Evolutionary conservation across 2,329 filamentous ascomycete species (phyloP).

Genomic region (Aspergillus calidoustus): DNA sequence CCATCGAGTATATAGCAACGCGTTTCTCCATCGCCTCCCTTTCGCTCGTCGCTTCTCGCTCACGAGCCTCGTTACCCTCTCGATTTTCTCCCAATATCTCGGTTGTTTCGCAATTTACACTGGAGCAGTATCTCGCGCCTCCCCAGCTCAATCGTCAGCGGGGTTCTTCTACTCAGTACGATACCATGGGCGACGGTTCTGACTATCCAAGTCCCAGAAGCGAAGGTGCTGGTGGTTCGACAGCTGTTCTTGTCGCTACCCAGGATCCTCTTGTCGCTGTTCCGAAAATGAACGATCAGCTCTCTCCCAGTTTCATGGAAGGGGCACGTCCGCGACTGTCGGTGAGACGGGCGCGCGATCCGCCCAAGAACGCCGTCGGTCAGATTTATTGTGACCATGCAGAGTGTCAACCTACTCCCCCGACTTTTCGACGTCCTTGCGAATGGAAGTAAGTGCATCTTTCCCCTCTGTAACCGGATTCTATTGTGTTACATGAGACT

Average conservation of each 20-base stretch:
- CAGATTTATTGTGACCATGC: slow-evolving; percentile 75
- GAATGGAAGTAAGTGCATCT: slow-evolving; percentile 81
- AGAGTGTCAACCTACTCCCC: slow-evolving; percentile 68
- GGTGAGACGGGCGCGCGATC: slow-evolving; percentile 53
- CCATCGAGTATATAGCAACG: slow-evolving; percentile 1
- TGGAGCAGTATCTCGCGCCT: slow-evolving; percentile 21
- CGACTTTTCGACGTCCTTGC: slow-evolving; percentile 78
- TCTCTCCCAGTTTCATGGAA: slow-evolving; percentile 37
- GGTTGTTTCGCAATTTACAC: slow-evolving; percentile 11
- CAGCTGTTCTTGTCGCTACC: slow-evolving; percentile 41
- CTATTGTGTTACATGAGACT: slow-evolving; percentile 27
- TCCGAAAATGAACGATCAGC: slow-evolving; percentile 43
- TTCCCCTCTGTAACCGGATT: neutral
- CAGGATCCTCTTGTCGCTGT: slow-evolving; percentile 38
- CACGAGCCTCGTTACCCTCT: neutral
- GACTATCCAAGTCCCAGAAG: slow-evolving; percentile 51
- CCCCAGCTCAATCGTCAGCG: slow-evolving; percentile 35
- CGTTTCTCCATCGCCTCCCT: neutral
- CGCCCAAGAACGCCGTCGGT: slow-evolving; percentile 69
- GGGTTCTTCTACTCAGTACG: slow-evolving; percentile 32
- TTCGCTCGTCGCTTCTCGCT: slow-evolving; percentile 2
- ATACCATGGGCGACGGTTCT: slow-evolving; percentile 46
- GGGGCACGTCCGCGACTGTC: slow-evolving; percentile 46
- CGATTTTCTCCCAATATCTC: neutral
- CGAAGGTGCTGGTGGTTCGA: slow-evolving; percentile 44